Percentiles rank a stretch among this genome's conserved stretches.
Conservation (phyloP, 164 flowering plant species). For the Vitis rupestris region DNA sequence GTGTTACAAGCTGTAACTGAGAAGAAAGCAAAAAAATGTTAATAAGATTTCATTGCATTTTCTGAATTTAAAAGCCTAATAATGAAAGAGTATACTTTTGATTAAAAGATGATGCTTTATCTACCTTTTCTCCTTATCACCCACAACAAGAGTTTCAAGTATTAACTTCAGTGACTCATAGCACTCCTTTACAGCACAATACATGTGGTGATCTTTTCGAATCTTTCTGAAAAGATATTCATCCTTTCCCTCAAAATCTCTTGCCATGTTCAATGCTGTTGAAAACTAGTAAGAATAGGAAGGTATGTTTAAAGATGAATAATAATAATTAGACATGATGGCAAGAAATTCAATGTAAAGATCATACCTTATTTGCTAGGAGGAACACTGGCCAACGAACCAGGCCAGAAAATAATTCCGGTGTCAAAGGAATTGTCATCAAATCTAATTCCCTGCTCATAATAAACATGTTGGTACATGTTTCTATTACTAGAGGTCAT, state of each 20-base stretch:
- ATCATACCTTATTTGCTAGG: constrained; percentile 72
- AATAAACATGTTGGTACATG: background rate
- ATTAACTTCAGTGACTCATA: constrained; percentile 71
- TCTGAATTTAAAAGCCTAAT: no score
- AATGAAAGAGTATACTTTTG: background rate
- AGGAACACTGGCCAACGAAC: constrained; percentile 91
- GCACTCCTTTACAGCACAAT: constrained; percentile 77
- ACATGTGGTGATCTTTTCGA: constrained; percentile 66
- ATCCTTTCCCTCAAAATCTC: constrained; percentile 72
- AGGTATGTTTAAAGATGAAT: constrained; percentile 1
- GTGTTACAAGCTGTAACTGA: background rate
- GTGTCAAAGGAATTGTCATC: constrained; percentile 73
- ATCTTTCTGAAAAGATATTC: constrained; percentile 54
- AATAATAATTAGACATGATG: background rate
- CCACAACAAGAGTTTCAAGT: constrained; percentile 63
- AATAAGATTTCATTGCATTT: no score
- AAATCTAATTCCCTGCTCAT: constrained; percentile 78
- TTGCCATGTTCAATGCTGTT: constrained; percentile 74
- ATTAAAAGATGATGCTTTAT: background rate
- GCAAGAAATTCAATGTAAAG: background rate
- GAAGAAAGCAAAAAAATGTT: constrained; percentile 1
- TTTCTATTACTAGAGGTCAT: background rate
- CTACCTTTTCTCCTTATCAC: constrained; percentile 79
- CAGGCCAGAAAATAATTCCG: constrained; percentile 49
- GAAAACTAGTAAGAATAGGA: constrained; percentile 48